Evolutionary conservation across 2,329 filamentous ascomycete genomes (phyloP).

Genomic region (Arachnomyces sp.): DNA sequence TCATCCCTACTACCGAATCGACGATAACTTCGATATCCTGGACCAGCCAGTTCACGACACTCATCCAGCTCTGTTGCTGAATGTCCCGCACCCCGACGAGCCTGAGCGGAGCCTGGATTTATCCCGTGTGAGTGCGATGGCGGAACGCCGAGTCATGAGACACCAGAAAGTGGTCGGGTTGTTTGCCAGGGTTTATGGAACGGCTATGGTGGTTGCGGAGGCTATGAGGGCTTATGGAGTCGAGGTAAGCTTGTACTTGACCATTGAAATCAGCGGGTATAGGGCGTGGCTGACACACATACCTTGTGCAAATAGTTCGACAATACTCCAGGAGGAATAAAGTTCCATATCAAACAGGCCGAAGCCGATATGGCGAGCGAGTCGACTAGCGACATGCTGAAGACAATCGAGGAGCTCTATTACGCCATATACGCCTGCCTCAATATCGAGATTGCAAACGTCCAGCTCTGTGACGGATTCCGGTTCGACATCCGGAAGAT

Average conservation of each 20-base stretch:
- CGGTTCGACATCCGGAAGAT: constrained; percentile 16
- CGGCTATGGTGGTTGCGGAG: constrained; percentile 28
- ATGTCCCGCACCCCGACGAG: no score
- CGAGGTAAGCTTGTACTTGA: constrained; percentile 21
- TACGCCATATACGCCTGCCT: constrained; percentile 30
- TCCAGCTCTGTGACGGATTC: constrained; percentile 28
- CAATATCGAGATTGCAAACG: constrained; percentile 28
- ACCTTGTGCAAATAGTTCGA: constrained; percentile 23
- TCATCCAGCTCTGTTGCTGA: no score
- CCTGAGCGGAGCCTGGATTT: no score
- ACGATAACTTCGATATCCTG: no score
- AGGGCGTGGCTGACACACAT: constrained; percentile 3
- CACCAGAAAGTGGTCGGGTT: constrained; percentile 22
- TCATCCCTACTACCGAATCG: no score
- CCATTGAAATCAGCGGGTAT: not conserved
- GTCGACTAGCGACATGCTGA: constrained; percentile 23
- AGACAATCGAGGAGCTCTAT: constrained; percentile 28
- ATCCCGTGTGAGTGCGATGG: no score
- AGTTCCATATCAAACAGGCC: constrained; percentile 23
- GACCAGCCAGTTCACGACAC: no score
- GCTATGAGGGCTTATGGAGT: constrained; percentile 26
- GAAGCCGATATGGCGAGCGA: constrained; percentile 23
- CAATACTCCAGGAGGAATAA: constrained; percentile 19
- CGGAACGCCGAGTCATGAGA: constrained; percentile 7
- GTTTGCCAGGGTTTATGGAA: constrained; percentile 26